Evolutionary conservation across 208 protist genomes (phyloP), one percentile per base, ranked within the genome.

Genomic region (Leishmania amazonensis): DNA sequence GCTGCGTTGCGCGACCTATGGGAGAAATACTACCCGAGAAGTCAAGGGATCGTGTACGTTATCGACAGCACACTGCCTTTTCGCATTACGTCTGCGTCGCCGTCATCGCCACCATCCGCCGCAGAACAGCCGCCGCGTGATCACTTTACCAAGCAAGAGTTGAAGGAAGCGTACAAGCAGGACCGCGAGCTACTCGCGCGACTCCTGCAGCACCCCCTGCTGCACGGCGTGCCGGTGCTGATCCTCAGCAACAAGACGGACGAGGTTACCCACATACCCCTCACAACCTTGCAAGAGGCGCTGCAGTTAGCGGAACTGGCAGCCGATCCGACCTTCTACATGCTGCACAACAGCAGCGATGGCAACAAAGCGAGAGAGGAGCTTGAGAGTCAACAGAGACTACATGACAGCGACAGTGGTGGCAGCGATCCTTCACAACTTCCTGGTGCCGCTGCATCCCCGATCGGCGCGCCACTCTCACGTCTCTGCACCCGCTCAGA

Each of bases 1-100:
- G 87, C 96, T 78, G 98, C 95, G 53, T 93, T 99, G 76, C 95
- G 96, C 13, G 87, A 91, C 24, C 85, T 99, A 49, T 99, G 99
- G 99, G 89, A 92, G 42, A 97, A 99, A 84, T 99, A 99, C 89
- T 99, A 98, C 89, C 84, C 93, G 17, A 91, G 96, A 75, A 99
- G 94, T 35, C 86, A 99, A 76, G 97, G 82, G 9, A 70, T 99
- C 13, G 95, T 99, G 35, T 99, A 97, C 84, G 94, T 99, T 40
- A 88, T 99, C n/a, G 98, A 99, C 83, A 78, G 92, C 78, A 80
- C 71, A 31, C 38, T 89, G 42, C 75, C 76, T 42, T 83, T 75
- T 68, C 75, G 83, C n/a, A 42, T 60, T 1, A 38, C 31, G 5
- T 1, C 64, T 40, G 58, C 7, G 67, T 51, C 45, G 28, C 45